Evolutionary conservation across 805 yeast genomes (phyloP).

Genomic region (Spathaspora passalidarum): DNA sequence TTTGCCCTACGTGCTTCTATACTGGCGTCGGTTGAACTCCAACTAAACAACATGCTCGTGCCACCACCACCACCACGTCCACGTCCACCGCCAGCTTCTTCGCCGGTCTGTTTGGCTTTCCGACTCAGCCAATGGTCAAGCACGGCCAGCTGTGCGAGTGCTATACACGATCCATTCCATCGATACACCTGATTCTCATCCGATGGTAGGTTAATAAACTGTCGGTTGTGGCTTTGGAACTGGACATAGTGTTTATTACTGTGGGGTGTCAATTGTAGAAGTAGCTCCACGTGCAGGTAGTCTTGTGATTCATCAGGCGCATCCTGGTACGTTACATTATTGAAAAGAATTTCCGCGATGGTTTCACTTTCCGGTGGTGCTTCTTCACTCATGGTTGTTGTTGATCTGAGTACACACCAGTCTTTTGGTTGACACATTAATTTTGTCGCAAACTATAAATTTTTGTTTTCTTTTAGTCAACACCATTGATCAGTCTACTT

Average conservation of each 20-base stretch:
- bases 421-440: too few relatives aligned
- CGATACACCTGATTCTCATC: constrained; percentile 19
- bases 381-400: not conserved
- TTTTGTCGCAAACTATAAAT: not conserved
- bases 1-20: constrained; percentile 23
- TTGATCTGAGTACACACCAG: too few relatives aligned
- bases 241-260: constrained; percentile 29
- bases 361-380: not conserved
- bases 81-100: not conserved
- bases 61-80: not conserved
- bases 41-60: constrained; percentile 37
- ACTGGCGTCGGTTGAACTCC: constrained; percentile 43
- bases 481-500: not conserved
- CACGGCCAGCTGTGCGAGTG: constrained; percentile 16
- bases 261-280: constrained; percentile 27
- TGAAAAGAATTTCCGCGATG: not conserved
- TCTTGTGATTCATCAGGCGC: not conserved
- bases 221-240: constrained; percentile 33
- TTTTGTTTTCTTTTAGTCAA: not conserved
- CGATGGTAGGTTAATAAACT: constrained; percentile 22
- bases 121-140: constrained; percentile 21
- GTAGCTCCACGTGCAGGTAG: constrained; percentile 27
- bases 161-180: constrained; percentile 29
- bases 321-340: not conserved
- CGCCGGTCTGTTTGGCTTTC: constrained; percentile 1